A percentile compares a stretch with the other conserved stretches of the same genome.
phyloP scores from a whole-genome alignment of 148 eudicot genomes.

The Linanthus parryae region DNA sequence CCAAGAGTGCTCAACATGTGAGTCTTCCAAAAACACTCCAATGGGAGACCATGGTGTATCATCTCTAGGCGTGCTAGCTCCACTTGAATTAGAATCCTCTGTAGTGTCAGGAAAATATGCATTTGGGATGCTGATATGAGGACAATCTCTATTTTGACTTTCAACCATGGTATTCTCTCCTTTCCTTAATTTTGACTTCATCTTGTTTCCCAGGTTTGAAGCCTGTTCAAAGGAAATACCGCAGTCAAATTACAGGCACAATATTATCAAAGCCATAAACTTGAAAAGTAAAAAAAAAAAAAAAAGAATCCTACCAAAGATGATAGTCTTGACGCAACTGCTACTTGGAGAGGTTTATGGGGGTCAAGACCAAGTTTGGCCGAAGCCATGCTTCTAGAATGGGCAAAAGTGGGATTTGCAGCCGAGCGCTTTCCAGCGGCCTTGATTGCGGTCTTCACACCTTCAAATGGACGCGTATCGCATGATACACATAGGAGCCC shows the following conservation, averaged over 20 bases:
- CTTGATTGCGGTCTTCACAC: too few relatives aligned
- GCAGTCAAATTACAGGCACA: too few relatives aligned
- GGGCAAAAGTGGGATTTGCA: slow-evolving; percentile 24
- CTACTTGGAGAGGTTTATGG: slow-evolving; percentile 84
- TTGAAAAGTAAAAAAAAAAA: slow-evolving; percentile 11
- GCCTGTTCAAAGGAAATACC: slow-evolving; percentile 70
- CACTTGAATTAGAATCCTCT: slow-evolving; percentile 83
- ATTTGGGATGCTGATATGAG: too few relatives aligned
- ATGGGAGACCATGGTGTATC: slow-evolving; percentile 46
- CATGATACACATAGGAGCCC: slow-evolving; percentile 71
- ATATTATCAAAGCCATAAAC: too few relatives aligned
- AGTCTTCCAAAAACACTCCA: slow-evolving; percentile 39
- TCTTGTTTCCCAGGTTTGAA: slow-evolving; percentile 87
- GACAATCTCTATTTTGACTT: too few relatives aligned
- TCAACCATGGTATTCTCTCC: slow-evolving; percentile 50
- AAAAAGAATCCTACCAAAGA: slow-evolving; percentile 53
- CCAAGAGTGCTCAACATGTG: too few relatives aligned
- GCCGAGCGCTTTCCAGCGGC: slow-evolving; percentile 25
- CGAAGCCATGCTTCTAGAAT: slow-evolving; percentile 39
- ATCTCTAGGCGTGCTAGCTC: slow-evolving; percentile 75
- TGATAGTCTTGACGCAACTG: slow-evolving; percentile 80
- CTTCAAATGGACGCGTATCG: slow-evolving; percentile 57
- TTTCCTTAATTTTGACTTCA: slow-evolving; percentile 72
- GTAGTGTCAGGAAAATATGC: slow-evolving; percentile 44
- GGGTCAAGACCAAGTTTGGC: slow-evolving; percentile 85